Evolutionary conservation across 768 basidiomycete species (phyloP).

Genomic region (Amanita rimosa): DNA sequence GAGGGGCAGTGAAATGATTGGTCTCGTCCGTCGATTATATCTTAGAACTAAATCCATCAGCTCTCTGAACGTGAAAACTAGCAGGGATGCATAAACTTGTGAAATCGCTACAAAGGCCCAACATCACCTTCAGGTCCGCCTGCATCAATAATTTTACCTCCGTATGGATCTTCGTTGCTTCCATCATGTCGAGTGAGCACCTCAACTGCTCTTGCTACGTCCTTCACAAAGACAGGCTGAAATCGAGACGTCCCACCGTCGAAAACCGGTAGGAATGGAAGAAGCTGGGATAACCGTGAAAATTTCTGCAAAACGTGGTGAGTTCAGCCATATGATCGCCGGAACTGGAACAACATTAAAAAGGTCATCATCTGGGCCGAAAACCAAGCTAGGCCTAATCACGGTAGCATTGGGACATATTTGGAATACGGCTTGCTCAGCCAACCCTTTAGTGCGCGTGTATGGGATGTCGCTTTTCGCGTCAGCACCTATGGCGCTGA

Average conservation of each 20-base stretch:
- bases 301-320: slow-evolving; percentile 35
- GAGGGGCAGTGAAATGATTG: slow-evolving; percentile 56
- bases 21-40: slow-evolving; percentile 39
- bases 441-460: slow-evolving; percentile 48
- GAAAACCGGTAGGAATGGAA: slow-evolving; percentile 72
- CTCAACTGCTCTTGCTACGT: slow-evolving; percentile 53
- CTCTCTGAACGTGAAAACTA: slow-evolving; percentile 59
- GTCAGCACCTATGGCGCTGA: slow-evolving; percentile 74
- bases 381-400: slow-evolving; percentile 61
- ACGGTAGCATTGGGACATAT: slow-evolving; percentile 43
- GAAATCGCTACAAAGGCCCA: not conserved
- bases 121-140: slow-evolving; percentile 25
- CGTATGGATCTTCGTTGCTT: slow-evolving; percentile 29
- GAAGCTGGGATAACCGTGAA: slow-evolving; percentile 40
- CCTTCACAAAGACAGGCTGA: slow-evolving; percentile 66
- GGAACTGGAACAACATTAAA: slow-evolving; percentile 43
- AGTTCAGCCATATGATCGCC: not conserved
- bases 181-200: slow-evolving; percentile 37
- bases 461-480: slow-evolving; percentile 46
- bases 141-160: slow-evolving; percentile 38
- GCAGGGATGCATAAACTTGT: not conserved
- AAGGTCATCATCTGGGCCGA: slow-evolving; percentile 68
- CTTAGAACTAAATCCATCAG: slow-evolving; percentile 54
- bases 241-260: slow-evolving; percentile 56
- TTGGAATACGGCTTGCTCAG: slow-evolving; percentile 41